A percentile compares a stretch with the other conserved stretches of the same genome.
These are phyloP conservation scores for Pisolithus marmoratus DNA, from an alignment of 768 basidiomycete genomes.

Conservation along the genomic window DNA sequence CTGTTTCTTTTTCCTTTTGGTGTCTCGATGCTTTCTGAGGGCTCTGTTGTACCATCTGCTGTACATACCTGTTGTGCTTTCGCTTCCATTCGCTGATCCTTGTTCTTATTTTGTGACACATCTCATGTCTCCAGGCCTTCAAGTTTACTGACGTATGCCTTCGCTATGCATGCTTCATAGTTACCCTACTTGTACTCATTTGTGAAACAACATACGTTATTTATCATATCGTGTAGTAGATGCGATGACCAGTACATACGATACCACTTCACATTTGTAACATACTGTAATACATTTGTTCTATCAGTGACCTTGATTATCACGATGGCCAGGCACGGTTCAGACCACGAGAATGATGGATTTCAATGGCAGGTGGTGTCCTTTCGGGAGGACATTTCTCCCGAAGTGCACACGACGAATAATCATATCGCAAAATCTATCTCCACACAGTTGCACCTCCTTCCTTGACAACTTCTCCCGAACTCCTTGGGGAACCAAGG, in stretches of 20 bases:
- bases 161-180: conserved; percentile 2
- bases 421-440: not conserved
- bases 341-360: too few relatives aligned
- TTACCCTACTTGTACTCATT: conserved; percentile 1
- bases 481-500: not conserved
- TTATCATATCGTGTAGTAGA: not conserved
- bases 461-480: not conserved
- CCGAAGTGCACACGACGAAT: too few relatives aligned
- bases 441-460: not conserved
- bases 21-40: conserved; percentile 1
- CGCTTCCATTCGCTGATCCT: not conserved
- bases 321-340: not conserved
- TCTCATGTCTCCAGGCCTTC: not conserved
- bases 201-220: not conserved
- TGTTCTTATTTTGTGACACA: not conserved
- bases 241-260: not conserved
- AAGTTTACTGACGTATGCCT: not conserved
- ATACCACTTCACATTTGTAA: not conserved
- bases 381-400: too few relatives aligned
- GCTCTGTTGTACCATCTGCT: conserved; percentile 7
- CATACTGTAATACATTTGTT: not conserved
- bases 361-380: too few relatives aligned
- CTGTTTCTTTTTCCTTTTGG: conserved; percentile 7
- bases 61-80: conserved; percentile 1
- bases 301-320: not conserved